Evolutionary conservation across 1,284 basidiomycete genomes (phyloP).

Genomic region (Cutaneotrichosporon daszewskae): DNA sequence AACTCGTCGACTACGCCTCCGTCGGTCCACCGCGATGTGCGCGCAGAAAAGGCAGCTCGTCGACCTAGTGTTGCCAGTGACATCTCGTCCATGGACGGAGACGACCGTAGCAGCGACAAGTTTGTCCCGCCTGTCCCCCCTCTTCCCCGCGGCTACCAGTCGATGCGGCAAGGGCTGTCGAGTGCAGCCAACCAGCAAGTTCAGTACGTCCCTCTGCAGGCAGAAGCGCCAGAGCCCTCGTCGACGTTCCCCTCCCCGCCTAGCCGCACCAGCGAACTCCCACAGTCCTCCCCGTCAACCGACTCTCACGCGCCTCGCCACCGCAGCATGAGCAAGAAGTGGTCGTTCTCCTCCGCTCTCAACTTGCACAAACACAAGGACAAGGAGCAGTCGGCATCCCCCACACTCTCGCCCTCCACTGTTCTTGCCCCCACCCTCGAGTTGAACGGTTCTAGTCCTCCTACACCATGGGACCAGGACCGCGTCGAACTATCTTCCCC

Average conservation of each 20-base stretch:
- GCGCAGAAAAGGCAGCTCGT: conserved; percentile 21
- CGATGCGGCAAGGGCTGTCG: conserved; percentile 43
- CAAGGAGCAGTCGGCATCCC: conserved; percentile 12
- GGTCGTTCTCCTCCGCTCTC: conserved; percentile 89
- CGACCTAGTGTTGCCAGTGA: conserved; percentile 71
- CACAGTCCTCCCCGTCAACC: not conserved
- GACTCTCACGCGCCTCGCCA: conserved; percentile 6
- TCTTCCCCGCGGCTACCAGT: conserved; percentile 83
- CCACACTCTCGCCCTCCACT: not conserved
- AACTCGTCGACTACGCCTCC: conserved; percentile 58
- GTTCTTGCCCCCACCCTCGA: no score
- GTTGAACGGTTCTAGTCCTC: no score
- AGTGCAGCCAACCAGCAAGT: conserved; percentile 9
- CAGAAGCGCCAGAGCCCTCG: conserved; percentile 1
- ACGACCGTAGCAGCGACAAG: conserved; percentile 45
- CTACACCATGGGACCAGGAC: conserved; percentile 10
- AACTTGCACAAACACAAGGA: conserved; percentile 60
- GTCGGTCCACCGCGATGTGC: conserved; percentile 58
- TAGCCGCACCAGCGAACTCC: not conserved
- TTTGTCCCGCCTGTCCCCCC: conserved; percentile 91
- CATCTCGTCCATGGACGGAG: conserved; percentile 52
- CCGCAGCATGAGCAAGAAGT: conserved; percentile 67
- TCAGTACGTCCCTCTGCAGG: conserved; percentile 8
- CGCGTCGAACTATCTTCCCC: conserved; percentile 23
- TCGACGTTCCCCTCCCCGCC: conserved; percentile 10